Base-by-base conservation (phyloP, 306 rosid genomes). In the Cicer arietinum region DNA sequence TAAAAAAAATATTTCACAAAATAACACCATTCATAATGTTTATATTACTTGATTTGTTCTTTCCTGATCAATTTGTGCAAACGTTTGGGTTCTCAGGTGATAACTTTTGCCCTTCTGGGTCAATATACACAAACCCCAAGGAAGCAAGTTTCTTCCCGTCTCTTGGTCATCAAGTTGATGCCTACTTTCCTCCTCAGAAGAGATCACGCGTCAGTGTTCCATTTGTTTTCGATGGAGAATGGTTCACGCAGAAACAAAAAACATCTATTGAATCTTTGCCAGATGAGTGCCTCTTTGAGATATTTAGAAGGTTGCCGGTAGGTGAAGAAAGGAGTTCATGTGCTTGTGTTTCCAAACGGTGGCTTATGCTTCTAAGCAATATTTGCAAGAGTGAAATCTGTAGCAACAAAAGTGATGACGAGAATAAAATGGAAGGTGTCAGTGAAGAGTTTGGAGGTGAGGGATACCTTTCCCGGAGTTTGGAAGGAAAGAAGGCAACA, bases 211-310 rank as follows among this genome's bases (percentile, higher is more conserved):
- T 86, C 87, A 79, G 84, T 10, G 85, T 87, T 56, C 92, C 98
- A 8, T 88, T 90, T 81, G 84, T 88, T 73, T 83, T 89, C 59
- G 50, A 69, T 16, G 89, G 83, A 79, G 89, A 82, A 81, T 76
- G 74, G 81, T 48, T 88, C 59, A 85, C 80, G 79, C 85, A 80
- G 87, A 90, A 91, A 86, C 86, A 71, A 82, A 69, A 86, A 77
- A 85, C 85, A 67, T 85, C 99, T 17, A 86, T 95, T 1, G 95
- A 90, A 68, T 44, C 82, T 81, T 81, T 95, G 53, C 99, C 98
- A 7, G 97, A 90, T 73, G 99, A 95, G 66, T 92, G 99, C 78
- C 89, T 95, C 69, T 89, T 95, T 62, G 99, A 95, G 90, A 90
- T 95, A 81, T 86, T 95, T 54, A 95, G 94, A 64, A 84, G 97